Conservation (phyloP, 1,284 basidiomycete genomes). For the Tremellales sp. region DNA sequence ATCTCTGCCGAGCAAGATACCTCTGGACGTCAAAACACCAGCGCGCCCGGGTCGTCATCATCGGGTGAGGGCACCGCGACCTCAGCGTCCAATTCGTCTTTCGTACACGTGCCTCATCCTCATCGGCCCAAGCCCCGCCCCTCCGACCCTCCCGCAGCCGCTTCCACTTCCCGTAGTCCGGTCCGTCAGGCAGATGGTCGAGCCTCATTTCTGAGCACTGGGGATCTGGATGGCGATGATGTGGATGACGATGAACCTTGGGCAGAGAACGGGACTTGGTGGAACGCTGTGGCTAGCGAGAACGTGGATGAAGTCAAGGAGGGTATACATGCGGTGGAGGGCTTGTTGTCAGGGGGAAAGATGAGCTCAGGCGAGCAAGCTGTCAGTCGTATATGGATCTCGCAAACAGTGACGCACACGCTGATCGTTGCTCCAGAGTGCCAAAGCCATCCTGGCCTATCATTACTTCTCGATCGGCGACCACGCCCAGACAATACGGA, state of each 20-base stretch:
- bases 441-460: slow-evolving; percentile 63
- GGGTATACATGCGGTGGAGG: slow-evolving; percentile 19
- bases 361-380: slow-evolving; percentile 27
- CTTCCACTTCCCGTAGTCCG: slow-evolving; percentile 2
- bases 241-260: slow-evolving; percentile 20
- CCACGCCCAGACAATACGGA: slow-evolving; percentile 59
- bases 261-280: slow-evolving; percentile 24
- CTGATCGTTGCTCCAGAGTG: slow-evolving; percentile 23
- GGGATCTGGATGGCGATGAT: slow-evolving; percentile 42
- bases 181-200: neutral
- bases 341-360: slow-evolving; percentile 13
- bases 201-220: slow-evolving; percentile 24
- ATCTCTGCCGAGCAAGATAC: slow-evolving; percentile 1
- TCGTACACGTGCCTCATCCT: slow-evolving; percentile 39
- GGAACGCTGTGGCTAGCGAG: slow-evolving; percentile 22
- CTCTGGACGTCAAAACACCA: neutral
- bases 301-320: slow-evolving; percentile 27
- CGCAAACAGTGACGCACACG: neutral
- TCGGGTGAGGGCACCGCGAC: slow-evolving; percentile 22
- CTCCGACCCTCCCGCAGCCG: neutral
- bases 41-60: slow-evolving; percentile 17
- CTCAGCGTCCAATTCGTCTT: slow-evolving; percentile 27
- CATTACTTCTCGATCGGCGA: slow-evolving; percentile 69
- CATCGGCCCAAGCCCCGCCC: slow-evolving; percentile 2
- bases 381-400: slow-evolving; percentile 52